A percentile compares a stretch with the other conserved stretches of the same genome.
Conservation (phyloP, 495 filamentous ascomycete species). For the Podospora pseudoanserina region DNA sequence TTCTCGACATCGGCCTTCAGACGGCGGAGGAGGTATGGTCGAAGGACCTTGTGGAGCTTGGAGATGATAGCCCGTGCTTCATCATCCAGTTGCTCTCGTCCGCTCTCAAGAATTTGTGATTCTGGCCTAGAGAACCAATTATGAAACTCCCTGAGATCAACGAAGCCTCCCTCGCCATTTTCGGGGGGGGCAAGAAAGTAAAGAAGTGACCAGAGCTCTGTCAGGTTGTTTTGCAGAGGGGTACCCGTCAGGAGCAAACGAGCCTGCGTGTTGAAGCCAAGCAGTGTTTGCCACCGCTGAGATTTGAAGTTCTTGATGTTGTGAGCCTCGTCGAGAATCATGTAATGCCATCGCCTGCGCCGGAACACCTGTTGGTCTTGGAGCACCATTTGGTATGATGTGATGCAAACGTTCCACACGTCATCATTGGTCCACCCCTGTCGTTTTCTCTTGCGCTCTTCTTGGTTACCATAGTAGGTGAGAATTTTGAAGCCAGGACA, state of each 20-base stretch:
- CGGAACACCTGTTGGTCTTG: slow-evolving; percentile 93
- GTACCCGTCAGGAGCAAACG: slow-evolving; percentile 91
- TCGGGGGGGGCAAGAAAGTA: slow-evolving; percentile 95
- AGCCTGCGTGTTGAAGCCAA: slow-evolving; percentile 84
- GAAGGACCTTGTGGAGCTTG: slow-evolving; percentile 88
- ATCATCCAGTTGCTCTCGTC: slow-evolving; percentile 86
- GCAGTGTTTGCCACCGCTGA: slow-evolving; percentile 89
- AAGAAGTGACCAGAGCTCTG: slow-evolving; percentile 93
- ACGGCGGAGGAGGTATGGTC: slow-evolving; percentile 87
- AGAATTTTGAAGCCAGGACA: slow-evolving; percentile 97
- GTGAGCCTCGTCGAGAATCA: slow-evolving; percentile 97
- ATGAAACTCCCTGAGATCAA: slow-evolving; percentile 85
- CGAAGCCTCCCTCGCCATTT: slow-evolving; percentile 80
- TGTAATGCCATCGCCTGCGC: slow-evolving; percentile 92
- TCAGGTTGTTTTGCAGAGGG: slow-evolving; percentile 93
- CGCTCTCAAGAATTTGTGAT: slow-evolving; percentile 92
- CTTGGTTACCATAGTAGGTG: slow-evolving; percentile 90
- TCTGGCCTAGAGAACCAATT: slow-evolving; percentile 91
- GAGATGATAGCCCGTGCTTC: slow-evolving; percentile 83
- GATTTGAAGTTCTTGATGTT: slow-evolving; percentile 99
- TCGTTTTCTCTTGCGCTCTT: slow-evolving; percentile 87
- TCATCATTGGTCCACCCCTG: slow-evolving; percentile 87
- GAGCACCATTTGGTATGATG: slow-evolving; percentile 92
- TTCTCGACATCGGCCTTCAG: slow-evolving; percentile 98
- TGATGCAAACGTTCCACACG: slow-evolving; percentile 94